Evolutionary conservation across 75 land plant genomes (phyloP).

Genomic region (Larix kaempferi): DNA sequence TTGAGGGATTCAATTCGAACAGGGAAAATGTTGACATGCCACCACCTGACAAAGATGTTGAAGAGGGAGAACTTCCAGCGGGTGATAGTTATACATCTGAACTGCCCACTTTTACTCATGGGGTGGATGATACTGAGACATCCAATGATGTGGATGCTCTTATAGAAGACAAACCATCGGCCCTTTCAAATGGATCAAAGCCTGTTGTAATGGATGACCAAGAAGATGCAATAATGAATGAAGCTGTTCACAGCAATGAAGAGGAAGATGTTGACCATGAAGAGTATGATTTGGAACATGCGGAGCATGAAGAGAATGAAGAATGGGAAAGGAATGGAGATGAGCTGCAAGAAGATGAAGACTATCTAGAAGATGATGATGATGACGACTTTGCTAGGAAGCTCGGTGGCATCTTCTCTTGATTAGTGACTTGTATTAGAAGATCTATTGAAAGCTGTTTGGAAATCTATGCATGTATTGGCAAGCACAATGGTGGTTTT

Average conservation of each 20-base stretch:
- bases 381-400: constrained; percentile 70
- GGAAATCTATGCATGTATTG: background rate
- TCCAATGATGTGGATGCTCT: constrained; percentile 4
- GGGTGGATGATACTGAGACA: background rate
- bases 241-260: background rate
- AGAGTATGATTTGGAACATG: constrained; percentile 8
- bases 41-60: constrained; percentile 2
- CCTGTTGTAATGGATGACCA: background rate
- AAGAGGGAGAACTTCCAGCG: constrained; percentile 6
- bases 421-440: constrained; percentile 3
- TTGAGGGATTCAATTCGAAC: background rate
- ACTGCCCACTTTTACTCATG: background rate
- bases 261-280: constrained; percentile 6
- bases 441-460: background rate
- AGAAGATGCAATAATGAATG: constrained; percentile 5
- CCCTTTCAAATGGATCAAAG: background rate
- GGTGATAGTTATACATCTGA: constrained; percentile 10
- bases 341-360: constrained; percentile 36
- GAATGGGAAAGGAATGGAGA: constrained; percentile 1
- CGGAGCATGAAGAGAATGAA: constrained; percentile 6
- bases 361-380: constrained; percentile 63
- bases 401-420: constrained; percentile 63
- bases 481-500: background rate
- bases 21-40: background rate
- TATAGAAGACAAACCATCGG: background rate